Evolutionary conservation across 2,329 filamentous ascomycete genomes (phyloP), one percentile per base, ranked within the genome.

Genomic region (Botrytis paeoniae): DNA sequence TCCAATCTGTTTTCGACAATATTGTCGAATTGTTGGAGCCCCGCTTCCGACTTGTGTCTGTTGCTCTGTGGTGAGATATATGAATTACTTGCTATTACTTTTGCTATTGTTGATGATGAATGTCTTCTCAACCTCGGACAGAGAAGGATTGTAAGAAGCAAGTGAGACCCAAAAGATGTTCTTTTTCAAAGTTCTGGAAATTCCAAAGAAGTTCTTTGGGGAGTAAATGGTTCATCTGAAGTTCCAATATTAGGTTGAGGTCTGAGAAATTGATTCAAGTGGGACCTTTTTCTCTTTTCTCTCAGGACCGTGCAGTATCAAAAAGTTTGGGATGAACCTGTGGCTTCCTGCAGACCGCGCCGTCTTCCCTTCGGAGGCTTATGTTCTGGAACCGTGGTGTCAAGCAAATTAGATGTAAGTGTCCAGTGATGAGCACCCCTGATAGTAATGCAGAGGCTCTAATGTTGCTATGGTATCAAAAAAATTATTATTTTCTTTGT

Each of bases 241-340:
- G 75, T 74, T 63, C 69, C 72, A 74, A 75, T 73, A 70, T 75
- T 78, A 77, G 77, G 69, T 69, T 75, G 63, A 75, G 75, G 74
- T 75, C 73, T 77, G 72, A 74, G 74, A 77, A 70, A 70, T 74
- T 78, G 74, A 76, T 77, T 76, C 77, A 78, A 75, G 75, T 72
- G 75, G 78, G 76, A 75, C 75, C 73, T 76, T 79, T 76, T 76
- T 79, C 78, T 78, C 77, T 79, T 78, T 78, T 76, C 77, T 78
- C 75, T 77, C 74, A 72, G 74, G 74, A 75, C 70, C 74, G 64
- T 76, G 74, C 75, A 78, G 76, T 74, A 74, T 75, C 71, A 74
- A 75, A 76, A 75, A 77, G 77, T 80, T 80, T 79, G 77, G 79
- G 75, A 81, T 78, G 78, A 81, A 81, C 81, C 78, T 81, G 77